These are phyloP conservation scores for Camptophora hylomeconis DNA, from an alignment of 2,329 filamentous ascomycete species.

Conservation along the genomic window DNA sequence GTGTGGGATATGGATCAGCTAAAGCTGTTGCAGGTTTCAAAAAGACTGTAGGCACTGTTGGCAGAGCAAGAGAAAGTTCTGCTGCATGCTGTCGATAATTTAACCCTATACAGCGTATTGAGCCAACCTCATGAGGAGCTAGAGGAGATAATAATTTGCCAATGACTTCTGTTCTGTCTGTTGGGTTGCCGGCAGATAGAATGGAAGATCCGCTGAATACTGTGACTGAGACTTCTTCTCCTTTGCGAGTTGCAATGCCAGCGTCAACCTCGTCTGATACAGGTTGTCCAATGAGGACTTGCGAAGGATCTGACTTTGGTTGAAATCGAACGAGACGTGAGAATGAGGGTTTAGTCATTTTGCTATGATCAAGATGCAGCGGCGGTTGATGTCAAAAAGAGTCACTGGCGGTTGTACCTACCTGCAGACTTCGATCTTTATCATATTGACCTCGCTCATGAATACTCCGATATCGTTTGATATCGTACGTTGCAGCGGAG, in stretches of 20 bases:
- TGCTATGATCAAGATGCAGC: too few species aligned
- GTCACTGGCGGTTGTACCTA: too few species aligned
- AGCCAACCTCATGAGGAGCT: conserved; percentile 23
- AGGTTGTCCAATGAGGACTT: conserved; percentile 44
- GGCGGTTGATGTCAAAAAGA: too few species aligned
- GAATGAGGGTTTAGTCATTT: too few species aligned
- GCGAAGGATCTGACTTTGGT: conserved; percentile 36
- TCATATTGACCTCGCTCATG: too few species aligned
- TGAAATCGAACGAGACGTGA: conserved; percentile 49
- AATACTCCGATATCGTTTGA: too few species aligned
- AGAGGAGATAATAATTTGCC: conserved; percentile 24
- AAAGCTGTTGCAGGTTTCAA: conserved; percentile 27
- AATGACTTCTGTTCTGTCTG: conserved; percentile 36
- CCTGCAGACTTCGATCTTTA: too few species aligned
- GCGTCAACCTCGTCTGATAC: conserved; percentile 41
- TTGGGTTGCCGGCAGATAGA: conserved; percentile 39
- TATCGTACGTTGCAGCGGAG: too few species aligned
- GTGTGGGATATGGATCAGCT: conserved; percentile 20
- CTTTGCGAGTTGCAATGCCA: conserved; percentile 42
- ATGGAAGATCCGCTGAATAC: conserved; percentile 48
- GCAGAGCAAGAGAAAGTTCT: conserved; percentile 27
- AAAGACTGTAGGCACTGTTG: conserved; percentile 25
- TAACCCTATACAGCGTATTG: conserved; percentile 34
- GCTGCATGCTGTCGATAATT: conserved; percentile 32
- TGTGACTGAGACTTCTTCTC: conserved; percentile 42